Evolutionary conservation across 2,329 filamentous ascomycete species (phyloP).

Genomic region (Fragosphaeria purpurea): DNA sequence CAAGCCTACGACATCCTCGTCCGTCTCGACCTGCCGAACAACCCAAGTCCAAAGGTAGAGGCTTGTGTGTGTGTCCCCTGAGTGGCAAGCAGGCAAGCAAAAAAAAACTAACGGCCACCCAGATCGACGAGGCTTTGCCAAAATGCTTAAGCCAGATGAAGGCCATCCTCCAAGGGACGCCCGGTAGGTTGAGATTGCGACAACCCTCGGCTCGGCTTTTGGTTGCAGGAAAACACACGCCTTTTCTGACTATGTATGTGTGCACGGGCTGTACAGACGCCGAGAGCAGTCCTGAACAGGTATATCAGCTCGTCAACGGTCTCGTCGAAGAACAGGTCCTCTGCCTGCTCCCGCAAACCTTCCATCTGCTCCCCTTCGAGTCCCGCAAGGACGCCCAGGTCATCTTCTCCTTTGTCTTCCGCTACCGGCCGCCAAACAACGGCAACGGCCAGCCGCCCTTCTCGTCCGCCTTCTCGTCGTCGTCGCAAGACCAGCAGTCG

Average conservation of each 20-base stretch:
- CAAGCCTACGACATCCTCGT: constrained; percentile 15
- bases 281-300: constrained; percentile 78
- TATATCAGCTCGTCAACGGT: constrained; percentile 73
- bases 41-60: constrained; percentile 7
- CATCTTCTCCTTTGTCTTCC: constrained; percentile 90
- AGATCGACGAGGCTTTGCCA: constrained; percentile 74
- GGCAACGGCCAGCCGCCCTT: constrained; percentile 30
- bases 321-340: constrained; percentile 84
- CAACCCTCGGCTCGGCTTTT: too few relatives aligned
- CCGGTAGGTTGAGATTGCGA: constrained; percentile 46
- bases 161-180: constrained; percentile 81
- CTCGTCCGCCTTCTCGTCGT: too few relatives aligned
- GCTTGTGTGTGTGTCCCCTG: neutral
- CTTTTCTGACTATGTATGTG: neutral
- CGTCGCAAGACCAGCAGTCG: constrained; percentile 35
- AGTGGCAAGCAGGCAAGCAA: neutral
- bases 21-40: constrained; percentile 10
- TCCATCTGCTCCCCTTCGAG: constrained; percentile 86
- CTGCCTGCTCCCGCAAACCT: constrained; percentile 68
- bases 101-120: neutral
- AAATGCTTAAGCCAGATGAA: constrained; percentile 88
- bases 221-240: too few relatives aligned
- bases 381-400: constrained; percentile 91
- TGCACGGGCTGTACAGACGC: constrained; percentile 46
- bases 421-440: constrained; percentile 60